Percentiles rank a stretch among this genome's conserved stretches.
Conservation (phyloP, 2,329 filamentous ascomycete genomes). For the Scleromitrula shiraiana region DNA sequence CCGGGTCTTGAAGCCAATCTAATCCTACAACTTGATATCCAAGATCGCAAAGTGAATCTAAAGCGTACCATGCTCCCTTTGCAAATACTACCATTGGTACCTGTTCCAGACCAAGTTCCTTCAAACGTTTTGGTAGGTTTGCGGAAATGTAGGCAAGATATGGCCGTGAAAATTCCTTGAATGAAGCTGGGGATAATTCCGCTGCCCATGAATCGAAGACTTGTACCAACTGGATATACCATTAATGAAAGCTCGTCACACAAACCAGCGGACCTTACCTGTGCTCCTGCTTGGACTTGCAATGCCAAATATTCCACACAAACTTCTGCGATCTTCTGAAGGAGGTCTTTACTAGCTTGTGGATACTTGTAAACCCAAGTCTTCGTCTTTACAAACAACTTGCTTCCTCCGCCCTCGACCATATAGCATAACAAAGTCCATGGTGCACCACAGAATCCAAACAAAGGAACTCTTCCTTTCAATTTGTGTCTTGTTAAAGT, state of each 20-base stretch:
- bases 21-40: constrained; percentile 92
- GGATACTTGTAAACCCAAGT: constrained; percentile 93
- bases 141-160: constrained; percentile 79
- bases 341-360: constrained; percentile 67
- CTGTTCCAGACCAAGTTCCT: constrained; percentile 64
- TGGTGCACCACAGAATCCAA: constrained; percentile 93
- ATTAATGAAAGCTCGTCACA: not conserved
- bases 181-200: constrained; percentile 77
- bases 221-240: constrained; percentile 62
- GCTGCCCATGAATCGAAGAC: constrained; percentile 99
- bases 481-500: constrained; percentile 85
- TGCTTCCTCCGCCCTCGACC: constrained; percentile 95
- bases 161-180: constrained; percentile 77
- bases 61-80: constrained; percentile 93
- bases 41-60: constrained; percentile 78
- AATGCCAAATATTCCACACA: constrained; percentile 91
- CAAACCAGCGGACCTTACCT: constrained; percentile 42
- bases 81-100: constrained; percentile 98
- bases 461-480: constrained; percentile 78
- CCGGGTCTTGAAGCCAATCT: constrained; percentile 90
- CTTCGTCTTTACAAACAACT: constrained; percentile 90
- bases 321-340: constrained; percentile 87
- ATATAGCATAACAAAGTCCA: constrained; percentile 99
- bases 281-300: constrained; percentile 88
- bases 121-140: constrained; percentile 66